phyloP scores from a whole-genome alignment of 1,284 basidiomycete species.

The Sphagnurus paluster region DNA sequence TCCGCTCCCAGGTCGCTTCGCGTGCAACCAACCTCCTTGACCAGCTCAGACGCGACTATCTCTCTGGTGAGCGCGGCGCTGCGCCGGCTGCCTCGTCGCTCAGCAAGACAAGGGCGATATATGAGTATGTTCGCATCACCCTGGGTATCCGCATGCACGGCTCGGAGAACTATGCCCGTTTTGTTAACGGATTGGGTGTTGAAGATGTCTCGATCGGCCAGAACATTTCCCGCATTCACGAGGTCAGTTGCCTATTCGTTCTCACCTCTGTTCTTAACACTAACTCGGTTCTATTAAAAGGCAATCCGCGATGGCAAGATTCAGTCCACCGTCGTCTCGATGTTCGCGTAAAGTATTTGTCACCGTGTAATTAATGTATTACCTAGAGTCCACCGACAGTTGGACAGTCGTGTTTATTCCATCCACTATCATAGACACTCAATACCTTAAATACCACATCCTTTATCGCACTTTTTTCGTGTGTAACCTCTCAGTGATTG shows the following conservation, averaged over 20 bases:
- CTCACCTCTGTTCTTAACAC: not conserved
- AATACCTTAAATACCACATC: not conserved
- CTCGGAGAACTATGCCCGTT: conserved; percentile 59
- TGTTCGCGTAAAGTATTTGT: conserved; percentile 37
- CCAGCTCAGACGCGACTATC: conserved; percentile 50
- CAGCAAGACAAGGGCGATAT: conserved; percentile 63
- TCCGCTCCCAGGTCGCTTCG: conserved; percentile 50
- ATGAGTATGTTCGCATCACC: conserved; percentile 67
- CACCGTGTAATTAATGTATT: not conserved
- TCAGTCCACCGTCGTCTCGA: conserved; percentile 51
- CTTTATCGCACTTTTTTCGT: too few relatives aligned
- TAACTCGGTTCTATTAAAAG: conserved; percentile 19
- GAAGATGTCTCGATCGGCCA: conserved; percentile 66
- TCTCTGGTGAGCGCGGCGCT: conserved; percentile 51
- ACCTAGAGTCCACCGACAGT: conserved; percentile 3
- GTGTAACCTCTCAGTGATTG: too few relatives aligned
- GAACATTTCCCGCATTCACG: conserved; percentile 70
- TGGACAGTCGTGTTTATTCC: conserved; percentile 3
- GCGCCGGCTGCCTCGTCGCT: conserved; percentile 64
- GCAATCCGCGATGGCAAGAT: conserved; percentile 69
- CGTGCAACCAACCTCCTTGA: conserved; percentile 47
- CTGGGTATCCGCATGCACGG: conserved; percentile 78
- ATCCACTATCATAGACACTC: too few relatives aligned
- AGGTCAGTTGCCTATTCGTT: conserved; percentile 35
- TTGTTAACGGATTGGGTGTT: conserved; percentile 54